phyloP scores from a whole-genome alignment of 208 protist species.

The Leishmania amazonensis region DNA sequence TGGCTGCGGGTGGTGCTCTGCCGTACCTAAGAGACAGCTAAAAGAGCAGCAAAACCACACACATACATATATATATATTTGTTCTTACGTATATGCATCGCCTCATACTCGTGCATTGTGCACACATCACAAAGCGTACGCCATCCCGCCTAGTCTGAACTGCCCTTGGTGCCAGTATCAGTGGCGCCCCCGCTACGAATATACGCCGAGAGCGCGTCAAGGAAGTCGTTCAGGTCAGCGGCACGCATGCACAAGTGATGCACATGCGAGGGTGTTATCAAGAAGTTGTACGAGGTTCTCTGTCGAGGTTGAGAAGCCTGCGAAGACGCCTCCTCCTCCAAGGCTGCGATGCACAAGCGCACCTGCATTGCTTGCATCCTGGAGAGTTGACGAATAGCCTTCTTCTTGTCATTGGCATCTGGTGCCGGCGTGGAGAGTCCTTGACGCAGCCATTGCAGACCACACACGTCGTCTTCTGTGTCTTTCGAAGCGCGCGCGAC shows the following conservation, averaged over 20 bases:
- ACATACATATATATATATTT: not conserved
- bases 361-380: conserved; percentile 13
- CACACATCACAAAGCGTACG: not conserved
- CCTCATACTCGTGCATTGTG: not conserved
- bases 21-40: not conserved
- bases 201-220: conserved; percentile 10
- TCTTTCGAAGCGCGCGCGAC: not conserved
- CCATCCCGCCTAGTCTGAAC: not conserved
- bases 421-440: not conserved
- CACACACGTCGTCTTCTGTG: not conserved
- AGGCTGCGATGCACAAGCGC: conserved; percentile 11
- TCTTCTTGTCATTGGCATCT: not conserved
- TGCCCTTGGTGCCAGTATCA: not conserved
- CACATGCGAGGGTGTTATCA: conserved; percentile 17
- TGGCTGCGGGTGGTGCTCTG: not conserved
- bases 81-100: not conserved
- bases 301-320: too few species aligned
- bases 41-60: too few species aligned
- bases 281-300: conserved; percentile 12
- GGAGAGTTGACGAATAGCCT: conserved; percentile 21
- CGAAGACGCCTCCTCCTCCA: conserved; percentile 9
- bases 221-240: conserved; percentile 5
- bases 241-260: conserved; percentile 29
- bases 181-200: conserved; percentile 3
- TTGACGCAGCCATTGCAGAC: conserved; percentile 2